Evolutionary conservation across 345 rosid genomes (phyloP).

Genomic region (Syzygium oleosum): DNA sequence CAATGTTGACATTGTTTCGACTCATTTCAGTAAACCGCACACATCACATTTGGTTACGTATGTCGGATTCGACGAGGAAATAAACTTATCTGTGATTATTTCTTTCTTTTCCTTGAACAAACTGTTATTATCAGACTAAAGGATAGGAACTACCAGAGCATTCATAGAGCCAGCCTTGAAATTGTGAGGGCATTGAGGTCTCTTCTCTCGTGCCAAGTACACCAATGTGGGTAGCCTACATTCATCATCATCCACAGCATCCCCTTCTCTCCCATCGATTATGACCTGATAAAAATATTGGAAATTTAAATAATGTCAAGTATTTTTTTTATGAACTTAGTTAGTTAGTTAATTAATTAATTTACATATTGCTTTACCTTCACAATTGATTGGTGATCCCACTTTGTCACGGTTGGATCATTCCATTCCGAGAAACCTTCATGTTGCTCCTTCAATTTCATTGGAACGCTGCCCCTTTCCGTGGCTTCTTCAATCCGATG

Average conservation of each 20-base stretch:
- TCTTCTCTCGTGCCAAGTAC: conserved; percentile 41
- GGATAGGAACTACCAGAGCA: conserved; percentile 17
- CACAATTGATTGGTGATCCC: conserved; percentile 22
- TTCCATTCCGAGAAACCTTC: conserved; percentile 29
- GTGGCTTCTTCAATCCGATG: conserved; percentile 7
- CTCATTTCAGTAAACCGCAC: no score
- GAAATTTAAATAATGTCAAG: neutral
- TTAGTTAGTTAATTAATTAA: no score
- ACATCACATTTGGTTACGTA: no score
- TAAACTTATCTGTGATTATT: neutral
- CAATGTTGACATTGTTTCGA: neutral
- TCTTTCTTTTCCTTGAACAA: neutral
- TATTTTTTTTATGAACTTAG: no score
- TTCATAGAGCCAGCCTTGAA: conserved; percentile 54
- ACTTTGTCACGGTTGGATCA: neutral
- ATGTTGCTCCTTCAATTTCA: conserved; percentile 13
- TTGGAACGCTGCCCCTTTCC: conserved; percentile 7
- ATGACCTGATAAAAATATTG: conserved; percentile 4
- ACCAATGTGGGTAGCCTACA: conserved; percentile 24
- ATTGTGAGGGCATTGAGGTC: conserved; percentile 27
- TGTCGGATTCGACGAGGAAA: no score
- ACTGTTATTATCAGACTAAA: no score
- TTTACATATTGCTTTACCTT: conserved; percentile 5
- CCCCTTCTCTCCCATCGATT: conserved; percentile 17
- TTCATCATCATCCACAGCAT: conserved; percentile 13